Evolutionary conservation across 805 yeast genomes (phyloP).

Genomic region (Tetrapisispora fleetii): DNA sequence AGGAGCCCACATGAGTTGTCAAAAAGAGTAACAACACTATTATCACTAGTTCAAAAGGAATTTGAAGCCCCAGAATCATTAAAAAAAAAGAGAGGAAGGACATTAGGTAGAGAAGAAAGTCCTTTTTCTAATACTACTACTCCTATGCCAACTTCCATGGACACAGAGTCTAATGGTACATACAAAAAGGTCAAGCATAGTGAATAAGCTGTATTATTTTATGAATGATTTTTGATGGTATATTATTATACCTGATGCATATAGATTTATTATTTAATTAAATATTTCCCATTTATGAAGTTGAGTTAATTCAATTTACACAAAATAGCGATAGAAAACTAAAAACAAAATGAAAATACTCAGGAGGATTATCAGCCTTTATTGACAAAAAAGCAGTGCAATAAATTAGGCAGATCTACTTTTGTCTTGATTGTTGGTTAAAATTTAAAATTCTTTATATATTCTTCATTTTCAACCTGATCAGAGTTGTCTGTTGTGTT

Average conservation of each 20-base stretch:
- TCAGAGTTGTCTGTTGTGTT: not conserved
- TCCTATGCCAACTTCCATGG: not conserved
- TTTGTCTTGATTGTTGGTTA: not conserved
- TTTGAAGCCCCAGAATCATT: constrained; percentile 49
- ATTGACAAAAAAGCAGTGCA: too few species aligned
- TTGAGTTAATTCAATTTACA: not conserved
- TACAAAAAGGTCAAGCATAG: not conserved
- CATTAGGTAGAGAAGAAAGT: constrained; percentile 13
- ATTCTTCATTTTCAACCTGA: constrained; percentile 7
- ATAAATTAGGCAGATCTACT: too few species aligned
- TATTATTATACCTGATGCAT: not conserved
- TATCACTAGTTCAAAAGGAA: constrained; percentile 62
- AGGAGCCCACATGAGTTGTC: constrained; percentile 64
- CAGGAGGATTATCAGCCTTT: too few species aligned
- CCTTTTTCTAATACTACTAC: constrained; percentile 9
- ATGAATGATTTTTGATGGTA: not conserved
- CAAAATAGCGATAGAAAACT: too few species aligned
- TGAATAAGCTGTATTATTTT: not conserved
- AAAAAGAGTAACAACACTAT: constrained; percentile 56
- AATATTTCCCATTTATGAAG: not conserved
- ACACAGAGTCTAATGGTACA: not conserved
- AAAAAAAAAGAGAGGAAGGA: constrained; percentile 37
- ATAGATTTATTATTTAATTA: too few species aligned
- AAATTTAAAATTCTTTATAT: constrained; percentile 16
- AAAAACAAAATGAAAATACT: too few species aligned